Base-by-base conservation (phyloP, 768 basidiomycete species). In the Rhodotorula graminis region DNA sequence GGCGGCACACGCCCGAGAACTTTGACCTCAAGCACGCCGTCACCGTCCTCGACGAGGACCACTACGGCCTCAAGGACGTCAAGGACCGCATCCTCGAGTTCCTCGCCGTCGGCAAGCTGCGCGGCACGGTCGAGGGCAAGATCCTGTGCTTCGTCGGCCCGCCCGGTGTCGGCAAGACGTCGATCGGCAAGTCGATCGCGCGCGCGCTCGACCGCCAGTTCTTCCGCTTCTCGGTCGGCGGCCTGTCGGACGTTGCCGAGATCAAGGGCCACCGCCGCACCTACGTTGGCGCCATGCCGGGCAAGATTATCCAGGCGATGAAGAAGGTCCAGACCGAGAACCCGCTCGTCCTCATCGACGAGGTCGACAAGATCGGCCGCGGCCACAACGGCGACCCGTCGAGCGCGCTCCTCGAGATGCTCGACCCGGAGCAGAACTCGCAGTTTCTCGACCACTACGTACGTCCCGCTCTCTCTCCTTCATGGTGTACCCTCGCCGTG, bases 221-320 rank as follows among this genome's bases (percentile, higher is more conserved):
- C 83, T 98, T 94, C 87, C 86, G 93, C 61, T 96, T 99, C 83
- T 92, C 90, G 16, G 95, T 98, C 9, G 95, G 96, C 74, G 95
- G 96, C 23, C 82, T 99, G 79, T 92, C 92, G 60, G 96, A 99
- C 80, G 93, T 98, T 1, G 96, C 96, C 67, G 96, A 98, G 85
- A 97, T 99, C 79, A 98, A 98, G 82, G 96, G 96, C 1, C 96
- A 99, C 79, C 83, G 96, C 78, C 84, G 96, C 80, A 99, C 95
- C n/a, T 96, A 96, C 78, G 92, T 82, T 47, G 81, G 82, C 14
- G 81, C 82, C 8, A 79, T 82, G 67, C 82, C 82, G 40, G 82
- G 82, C 14, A 74, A 79, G 72, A 77, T 90, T 64, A 89, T 96
- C 60, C 93, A 96, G 80, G 92, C 92, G 1, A 82, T 96, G 74